Conservation (phyloP, 345 rosid species). For the Hevea brasiliensis region DNA sequence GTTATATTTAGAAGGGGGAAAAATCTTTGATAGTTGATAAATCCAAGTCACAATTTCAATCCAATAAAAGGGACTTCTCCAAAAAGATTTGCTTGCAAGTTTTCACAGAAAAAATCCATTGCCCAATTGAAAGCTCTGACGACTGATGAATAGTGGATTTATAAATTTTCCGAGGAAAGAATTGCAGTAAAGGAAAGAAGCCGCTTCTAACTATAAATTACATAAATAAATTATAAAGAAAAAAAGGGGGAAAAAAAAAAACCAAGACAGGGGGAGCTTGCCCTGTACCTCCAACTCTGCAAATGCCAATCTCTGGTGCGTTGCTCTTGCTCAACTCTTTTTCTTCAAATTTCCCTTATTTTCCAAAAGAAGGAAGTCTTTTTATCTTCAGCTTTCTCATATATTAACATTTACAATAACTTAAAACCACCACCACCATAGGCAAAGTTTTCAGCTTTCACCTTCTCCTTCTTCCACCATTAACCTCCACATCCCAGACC, state of each 20-base stretch:
- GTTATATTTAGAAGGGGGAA: too few species aligned
- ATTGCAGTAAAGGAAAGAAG: slow-evolving; percentile 6
- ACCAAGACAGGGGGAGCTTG: background rate
- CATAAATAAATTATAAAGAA: background rate
- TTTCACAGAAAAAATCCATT: too few species aligned
- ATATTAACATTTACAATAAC: slow-evolving; percentile 8
- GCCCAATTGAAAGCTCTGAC: too few species aligned
- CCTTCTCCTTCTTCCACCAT: slow-evolving; percentile 21
- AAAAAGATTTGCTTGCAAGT: too few species aligned
- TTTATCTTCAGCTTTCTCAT: background rate
- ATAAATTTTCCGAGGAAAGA: slow-evolving; percentile 30
- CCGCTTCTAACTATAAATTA: background rate
- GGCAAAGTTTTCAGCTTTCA: background rate
- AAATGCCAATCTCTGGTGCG: background rate
- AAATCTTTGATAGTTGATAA: too few species aligned
- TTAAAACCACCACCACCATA: background rate
- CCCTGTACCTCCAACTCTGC: slow-evolving; percentile 11
- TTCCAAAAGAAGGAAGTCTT: background rate
- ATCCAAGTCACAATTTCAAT: too few species aligned
- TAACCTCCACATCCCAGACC: slow-evolving; percentile 28
- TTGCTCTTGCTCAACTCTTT: background rate
- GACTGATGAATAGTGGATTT: background rate
- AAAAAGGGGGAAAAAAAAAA: background rate
- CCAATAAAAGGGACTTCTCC: too few species aligned
- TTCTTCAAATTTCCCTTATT: background rate